Conservation (phyloP, 169 alveolate genomes). For the Plasmodium blacklocki region DNA sequence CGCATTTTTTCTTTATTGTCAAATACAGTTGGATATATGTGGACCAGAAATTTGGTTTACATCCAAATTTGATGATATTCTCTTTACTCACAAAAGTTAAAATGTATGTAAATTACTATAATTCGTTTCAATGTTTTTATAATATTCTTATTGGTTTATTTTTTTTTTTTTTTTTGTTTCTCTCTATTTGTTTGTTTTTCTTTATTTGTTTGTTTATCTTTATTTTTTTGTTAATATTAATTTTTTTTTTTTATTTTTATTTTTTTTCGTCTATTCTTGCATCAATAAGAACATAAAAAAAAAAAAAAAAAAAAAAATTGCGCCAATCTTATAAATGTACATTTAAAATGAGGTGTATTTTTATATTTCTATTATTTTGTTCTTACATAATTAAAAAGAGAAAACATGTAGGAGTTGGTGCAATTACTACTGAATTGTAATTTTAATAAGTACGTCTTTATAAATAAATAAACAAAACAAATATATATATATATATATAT, state of each 20-base stretch:
- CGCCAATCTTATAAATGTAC: too few relatives aligned
- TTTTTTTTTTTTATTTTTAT: not conserved
- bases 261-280: not conserved
- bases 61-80: constrained; percentile 57
- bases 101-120: not conserved
- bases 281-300: too few relatives aligned
- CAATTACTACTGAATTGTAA: too few relatives aligned
- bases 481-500: too few relatives aligned
- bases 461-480: too few relatives aligned
- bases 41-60: constrained; percentile 73
- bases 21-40: constrained; percentile 52
- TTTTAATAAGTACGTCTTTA: too few relatives aligned
- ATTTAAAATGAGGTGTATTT: too few relatives aligned
- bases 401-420: too few relatives aligned
- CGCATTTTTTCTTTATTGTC: constrained; percentile 45
- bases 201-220: not conserved
- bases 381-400: too few relatives aligned
- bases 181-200: not conserved
- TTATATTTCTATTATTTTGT: too few relatives aligned
- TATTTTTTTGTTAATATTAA: too few relatives aligned
- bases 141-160: not conserved
- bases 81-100: constrained; percentile 31
- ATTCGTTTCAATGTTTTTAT: not conserved
- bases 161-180: not conserved
- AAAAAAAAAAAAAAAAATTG: too few relatives aligned